These are phyloP conservation scores for Rhizophagus clarus DNA, from an alignment of 192 early-diverging fungal genomes.

Conservation along the genomic window DNA sequence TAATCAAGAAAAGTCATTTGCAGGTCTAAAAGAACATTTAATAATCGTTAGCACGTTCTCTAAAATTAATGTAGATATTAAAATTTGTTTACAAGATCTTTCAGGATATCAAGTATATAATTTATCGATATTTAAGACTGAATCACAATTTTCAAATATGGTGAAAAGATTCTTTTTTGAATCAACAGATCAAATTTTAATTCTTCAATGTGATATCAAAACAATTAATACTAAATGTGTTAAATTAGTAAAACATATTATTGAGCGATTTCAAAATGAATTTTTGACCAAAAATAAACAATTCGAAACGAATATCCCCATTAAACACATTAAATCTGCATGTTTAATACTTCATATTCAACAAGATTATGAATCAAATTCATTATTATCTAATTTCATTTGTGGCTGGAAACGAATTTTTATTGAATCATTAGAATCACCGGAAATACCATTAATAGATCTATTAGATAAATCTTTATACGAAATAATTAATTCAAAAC, in stretches of 20 bases:
- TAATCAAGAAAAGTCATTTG: not conserved
- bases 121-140: conserved; percentile 13
- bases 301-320: not conserved
- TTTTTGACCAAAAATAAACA: not conserved
- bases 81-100: not conserved
- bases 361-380: not conserved
- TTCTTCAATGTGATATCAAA: conserved; percentile 20
- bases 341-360: not conserved
- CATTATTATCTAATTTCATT: not conserved
- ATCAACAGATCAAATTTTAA: conserved; percentile 1
- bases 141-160: not conserved
- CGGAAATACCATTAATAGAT: not conserved
- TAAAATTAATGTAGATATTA: conserved; percentile 22
- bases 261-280: conserved; percentile 17
- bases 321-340: too few relatives aligned
- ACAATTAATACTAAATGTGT: conserved; percentile 5
- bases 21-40: not conserved
- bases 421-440: not conserved
- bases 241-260: conserved; percentile 16
- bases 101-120: conserved; percentile 2
- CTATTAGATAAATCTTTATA: not conserved
- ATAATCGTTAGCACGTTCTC: conserved; percentile 24
- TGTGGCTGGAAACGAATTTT: not conserved
- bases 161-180: conserved; percentile 17
- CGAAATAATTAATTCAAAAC: not conserved